A percentile compares a stretch with the other conserved stretches of the same genome.
These are phyloP conservation scores for Epichloe coenophiala DNA, from an alignment of 2,329 filamentous ascomycete genomes.

Conservation along the genomic window DNA sequence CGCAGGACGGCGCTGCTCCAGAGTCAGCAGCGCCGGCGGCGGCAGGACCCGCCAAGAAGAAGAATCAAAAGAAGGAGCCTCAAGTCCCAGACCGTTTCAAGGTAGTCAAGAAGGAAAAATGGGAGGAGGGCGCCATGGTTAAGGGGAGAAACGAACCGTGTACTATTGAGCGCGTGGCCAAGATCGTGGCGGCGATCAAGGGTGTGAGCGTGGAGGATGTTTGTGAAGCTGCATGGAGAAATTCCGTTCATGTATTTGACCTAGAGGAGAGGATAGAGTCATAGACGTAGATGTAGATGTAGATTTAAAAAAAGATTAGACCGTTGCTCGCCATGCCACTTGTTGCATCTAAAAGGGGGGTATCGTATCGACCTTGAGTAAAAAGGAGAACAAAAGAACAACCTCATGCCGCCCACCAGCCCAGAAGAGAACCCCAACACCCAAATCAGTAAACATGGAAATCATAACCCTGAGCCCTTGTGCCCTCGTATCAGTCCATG, in stretches of 20 bases:
- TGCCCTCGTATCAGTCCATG: constrained; percentile 50
- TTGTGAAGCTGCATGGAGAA: constrained; percentile 72
- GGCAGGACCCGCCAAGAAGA: constrained; percentile 19
- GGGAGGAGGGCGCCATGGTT: constrained; percentile 74
- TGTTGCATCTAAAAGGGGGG: constrained; percentile 5
- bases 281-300: background rate
- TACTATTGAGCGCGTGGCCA: constrained; percentile 74
- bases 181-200: constrained; percentile 78
- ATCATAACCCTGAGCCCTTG: constrained; percentile 40
- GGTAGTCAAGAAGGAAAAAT: constrained; percentile 91
- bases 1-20: constrained; percentile 12
- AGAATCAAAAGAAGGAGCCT: constrained; percentile 45
- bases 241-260: constrained; percentile 69
- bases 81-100: constrained; percentile 63
- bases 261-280: constrained; percentile 27
- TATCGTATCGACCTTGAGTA: constrained; percentile 14
- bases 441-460: constrained; percentile 4
- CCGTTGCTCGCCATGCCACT: constrained; percentile 1
- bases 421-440: background rate
- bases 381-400: constrained; percentile 3
- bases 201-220: constrained; percentile 67
- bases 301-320: background rate
- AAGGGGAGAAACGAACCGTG: constrained; percentile 93
- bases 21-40: constrained; percentile 5
- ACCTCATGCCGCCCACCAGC: constrained; percentile 6